These are phyloP conservation scores for Polyporus arcularius DNA, from an alignment of 768 basidiomycete species.

Conservation along the genomic window DNA sequence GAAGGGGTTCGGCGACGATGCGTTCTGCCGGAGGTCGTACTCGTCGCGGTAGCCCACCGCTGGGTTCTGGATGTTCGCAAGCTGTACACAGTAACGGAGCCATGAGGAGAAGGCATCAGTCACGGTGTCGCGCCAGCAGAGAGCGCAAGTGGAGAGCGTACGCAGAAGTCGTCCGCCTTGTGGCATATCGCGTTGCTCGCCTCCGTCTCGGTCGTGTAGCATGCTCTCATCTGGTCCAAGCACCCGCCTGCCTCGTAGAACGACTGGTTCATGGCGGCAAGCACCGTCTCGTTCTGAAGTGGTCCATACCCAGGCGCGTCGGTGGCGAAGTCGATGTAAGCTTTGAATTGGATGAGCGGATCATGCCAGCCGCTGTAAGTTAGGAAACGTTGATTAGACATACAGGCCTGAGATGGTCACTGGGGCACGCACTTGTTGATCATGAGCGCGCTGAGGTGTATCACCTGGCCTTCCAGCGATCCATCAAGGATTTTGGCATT, in stretches of 20 bases:
- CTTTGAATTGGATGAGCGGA: constrained; percentile 60
- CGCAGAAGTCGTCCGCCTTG: constrained; percentile 56
- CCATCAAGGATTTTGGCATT: constrained; percentile 51
- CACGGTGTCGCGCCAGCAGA: not conserved
- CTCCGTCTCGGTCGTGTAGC: constrained; percentile 50
- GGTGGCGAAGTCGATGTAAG: constrained; percentile 59
- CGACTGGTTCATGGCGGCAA: constrained; percentile 46
- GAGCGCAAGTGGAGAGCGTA: constrained; percentile 29
- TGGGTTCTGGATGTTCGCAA: constrained; percentile 48
- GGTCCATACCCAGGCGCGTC: constrained; percentile 69
- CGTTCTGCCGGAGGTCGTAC: constrained; percentile 61
- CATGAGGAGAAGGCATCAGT: not conserved
- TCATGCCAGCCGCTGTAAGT: constrained; percentile 63
- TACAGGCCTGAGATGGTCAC: too few species aligned
- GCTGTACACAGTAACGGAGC: constrained; percentile 35
- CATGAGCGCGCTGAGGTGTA: constrained; percentile 61
- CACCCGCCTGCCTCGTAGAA: constrained; percentile 54
- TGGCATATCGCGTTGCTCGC: constrained; percentile 52
- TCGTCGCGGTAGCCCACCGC: constrained; percentile 54
- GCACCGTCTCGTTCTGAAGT: constrained; percentile 48
- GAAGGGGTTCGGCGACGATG: constrained; percentile 43
- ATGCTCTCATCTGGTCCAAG: constrained; percentile 52
- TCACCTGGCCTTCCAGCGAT: constrained; percentile 45
- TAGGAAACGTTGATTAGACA: too few species aligned
- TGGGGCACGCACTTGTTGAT: constrained; percentile 36